phyloP scores from a whole-genome alignment of 208 protist genomes.

The Lotmaria passim region DNA sequence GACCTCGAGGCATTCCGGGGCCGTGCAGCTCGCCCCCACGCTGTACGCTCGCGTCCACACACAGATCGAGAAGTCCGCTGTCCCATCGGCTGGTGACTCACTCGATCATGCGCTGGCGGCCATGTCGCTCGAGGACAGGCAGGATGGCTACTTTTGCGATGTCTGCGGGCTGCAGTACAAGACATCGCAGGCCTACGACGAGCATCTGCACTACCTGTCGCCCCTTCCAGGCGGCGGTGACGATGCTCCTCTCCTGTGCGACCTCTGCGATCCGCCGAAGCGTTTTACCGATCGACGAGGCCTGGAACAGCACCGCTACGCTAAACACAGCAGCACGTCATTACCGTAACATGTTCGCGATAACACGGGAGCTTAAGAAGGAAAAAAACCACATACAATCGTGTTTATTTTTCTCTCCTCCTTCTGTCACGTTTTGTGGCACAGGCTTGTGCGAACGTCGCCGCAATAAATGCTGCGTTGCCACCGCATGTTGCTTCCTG shows the following conservation, averaged over 20 bases:
- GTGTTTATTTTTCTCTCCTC: too few relatives aligned
- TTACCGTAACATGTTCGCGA: too few relatives aligned
- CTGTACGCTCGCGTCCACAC: conserved; percentile 39
- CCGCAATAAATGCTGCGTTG: background rate
- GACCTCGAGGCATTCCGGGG: conserved; percentile 26
- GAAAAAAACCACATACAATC: background rate
- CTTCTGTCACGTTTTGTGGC: too few relatives aligned
- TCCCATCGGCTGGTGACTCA: background rate
- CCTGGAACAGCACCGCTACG: conserved; percentile 37
- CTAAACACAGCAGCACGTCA: conserved; percentile 20
- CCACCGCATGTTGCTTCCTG: too few relatives aligned
- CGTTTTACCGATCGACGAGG: conserved; percentile 41
- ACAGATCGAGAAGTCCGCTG: conserved; percentile 17
- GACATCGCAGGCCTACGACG: conserved; percentile 28
- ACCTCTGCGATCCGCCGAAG: conserved; percentile 21
- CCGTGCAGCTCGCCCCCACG: conserved; percentile 25
- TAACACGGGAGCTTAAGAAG: too few relatives aligned
- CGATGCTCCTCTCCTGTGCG: conserved; percentile 18
- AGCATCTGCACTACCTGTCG: conserved; percentile 47
- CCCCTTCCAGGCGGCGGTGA: conserved; percentile 30
- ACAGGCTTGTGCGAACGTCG: background rate
- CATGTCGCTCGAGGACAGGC: background rate
- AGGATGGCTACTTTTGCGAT: conserved; percentile 19
- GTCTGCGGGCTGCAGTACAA: conserved; percentile 46
- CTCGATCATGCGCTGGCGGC: background rate